Evolutionary conservation across 441 rosid genomes (phyloP).

Genomic region (Syzygium malaccense): DNA sequence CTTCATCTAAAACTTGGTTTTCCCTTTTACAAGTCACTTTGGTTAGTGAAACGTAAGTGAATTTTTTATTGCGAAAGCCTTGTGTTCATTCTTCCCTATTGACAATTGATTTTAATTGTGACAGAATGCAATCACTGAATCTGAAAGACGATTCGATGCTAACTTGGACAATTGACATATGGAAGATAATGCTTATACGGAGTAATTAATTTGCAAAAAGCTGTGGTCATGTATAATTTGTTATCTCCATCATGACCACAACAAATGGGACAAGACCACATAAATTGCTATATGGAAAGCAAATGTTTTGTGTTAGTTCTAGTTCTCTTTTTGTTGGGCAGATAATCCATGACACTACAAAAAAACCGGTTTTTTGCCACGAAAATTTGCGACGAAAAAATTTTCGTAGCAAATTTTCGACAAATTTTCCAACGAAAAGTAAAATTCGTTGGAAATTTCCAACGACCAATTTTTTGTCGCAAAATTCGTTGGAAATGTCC

Average conservation of each 20-base stretch:
- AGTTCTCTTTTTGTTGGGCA: not conserved
- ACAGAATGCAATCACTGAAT: not conserved
- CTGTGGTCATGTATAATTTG: not conserved
- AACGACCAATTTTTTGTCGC: no score
- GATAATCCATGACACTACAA: not conserved
- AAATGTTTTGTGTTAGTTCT: not conserved
- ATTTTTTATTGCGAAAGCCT: not conserved
- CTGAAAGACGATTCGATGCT: not conserved
- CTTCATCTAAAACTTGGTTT: not conserved
- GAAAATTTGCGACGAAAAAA: no score
- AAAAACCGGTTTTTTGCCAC: no score
- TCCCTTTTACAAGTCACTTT: not conserved
- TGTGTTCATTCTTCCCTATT: not conserved
- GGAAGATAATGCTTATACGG: not conserved
- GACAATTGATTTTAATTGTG: not conserved
- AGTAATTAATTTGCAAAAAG: not conserved
- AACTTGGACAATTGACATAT: not conserved
- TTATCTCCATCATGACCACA: not conserved
- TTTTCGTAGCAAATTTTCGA: no score
- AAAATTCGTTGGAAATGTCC: no score
- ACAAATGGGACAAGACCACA: not conserved
- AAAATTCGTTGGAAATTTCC: no score
- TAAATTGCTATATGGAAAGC: not conserved
- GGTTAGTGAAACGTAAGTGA: not conserved
- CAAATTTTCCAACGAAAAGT: no score